Evolutionary conservation across 805 yeast genomes (phyloP).

Genomic region (Wickerhamiella spandovensis): DNA sequence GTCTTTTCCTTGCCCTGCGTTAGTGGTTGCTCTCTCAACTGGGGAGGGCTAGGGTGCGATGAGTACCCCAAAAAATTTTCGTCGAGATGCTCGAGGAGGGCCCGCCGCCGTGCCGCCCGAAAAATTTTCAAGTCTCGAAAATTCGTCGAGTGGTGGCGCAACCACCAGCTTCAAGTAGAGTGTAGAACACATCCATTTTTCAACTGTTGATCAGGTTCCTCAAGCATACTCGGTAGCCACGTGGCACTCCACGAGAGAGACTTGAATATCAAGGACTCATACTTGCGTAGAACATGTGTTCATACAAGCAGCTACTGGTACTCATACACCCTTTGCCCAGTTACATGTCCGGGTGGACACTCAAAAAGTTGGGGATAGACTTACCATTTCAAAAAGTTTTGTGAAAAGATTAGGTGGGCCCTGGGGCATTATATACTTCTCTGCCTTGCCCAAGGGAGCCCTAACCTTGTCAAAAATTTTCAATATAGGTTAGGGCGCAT

Average conservation of each 20-base stretch:
- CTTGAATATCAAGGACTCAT: not conserved
- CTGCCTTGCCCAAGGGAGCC: not conserved
- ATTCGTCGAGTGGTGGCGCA: too few species aligned
- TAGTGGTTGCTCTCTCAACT: not conserved
- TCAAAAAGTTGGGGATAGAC: not conserved
- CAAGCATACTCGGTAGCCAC: not conserved
- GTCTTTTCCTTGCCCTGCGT: slow-evolving; percentile 80
- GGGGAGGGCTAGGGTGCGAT: not conserved
- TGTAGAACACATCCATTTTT: too few species aligned
- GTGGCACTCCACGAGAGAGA: not conserved
- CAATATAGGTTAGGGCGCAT: slow-evolving; percentile 1
- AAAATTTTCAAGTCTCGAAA: too few species aligned
- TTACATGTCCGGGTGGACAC: not conserved
- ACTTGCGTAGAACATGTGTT: too few species aligned
- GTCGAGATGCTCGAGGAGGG: not conserved
- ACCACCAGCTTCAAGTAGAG: too few species aligned
- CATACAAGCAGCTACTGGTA: not conserved
- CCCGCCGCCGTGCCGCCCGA: not conserved
- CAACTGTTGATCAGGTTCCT: too few species aligned
- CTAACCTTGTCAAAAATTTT: slow-evolving; percentile 1
- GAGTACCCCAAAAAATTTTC: not conserved
- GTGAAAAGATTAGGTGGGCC: slow-evolving; percentile 9
- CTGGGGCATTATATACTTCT: slow-evolving; percentile 1
- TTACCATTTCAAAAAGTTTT: slow-evolving; percentile 9
- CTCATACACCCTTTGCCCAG: not conserved